These are phyloP conservation scores for Westerdykella aurantiaca DNA, from an alignment of 2,329 filamentous ascomycete species.

Conservation along the genomic window DNA sequence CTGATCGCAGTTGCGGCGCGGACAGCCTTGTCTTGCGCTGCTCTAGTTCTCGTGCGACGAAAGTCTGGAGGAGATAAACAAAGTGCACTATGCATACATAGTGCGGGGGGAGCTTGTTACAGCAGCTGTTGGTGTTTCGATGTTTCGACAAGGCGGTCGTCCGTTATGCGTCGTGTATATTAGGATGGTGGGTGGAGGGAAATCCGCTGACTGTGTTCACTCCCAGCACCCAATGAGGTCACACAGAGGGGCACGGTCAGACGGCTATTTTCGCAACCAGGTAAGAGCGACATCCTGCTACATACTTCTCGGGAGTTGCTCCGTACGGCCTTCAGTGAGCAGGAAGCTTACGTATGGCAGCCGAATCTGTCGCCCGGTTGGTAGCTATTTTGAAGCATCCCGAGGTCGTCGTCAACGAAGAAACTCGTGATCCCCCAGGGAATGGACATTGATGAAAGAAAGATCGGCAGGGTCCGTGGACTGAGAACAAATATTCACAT, in stretches of 20 bases:
- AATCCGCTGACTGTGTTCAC: neutral
- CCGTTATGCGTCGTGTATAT: neutral
- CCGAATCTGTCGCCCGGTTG: too few species aligned
- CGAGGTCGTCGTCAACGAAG: too few species aligned
- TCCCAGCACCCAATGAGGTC: neutral
- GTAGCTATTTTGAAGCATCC: too few species aligned
- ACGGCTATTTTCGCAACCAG: neutral
- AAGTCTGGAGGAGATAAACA: neutral
- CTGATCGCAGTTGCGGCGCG: neutral
- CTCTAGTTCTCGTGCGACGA: neutral
- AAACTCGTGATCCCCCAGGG: too few species aligned
- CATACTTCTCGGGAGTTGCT: too few species aligned
- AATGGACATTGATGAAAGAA: too few species aligned
- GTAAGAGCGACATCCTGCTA: too few species aligned
- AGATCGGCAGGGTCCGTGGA: too few species aligned
- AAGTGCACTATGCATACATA: neutral
- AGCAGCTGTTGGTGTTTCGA: neutral
- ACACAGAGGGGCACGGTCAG: neutral
- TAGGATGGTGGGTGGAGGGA: neutral
- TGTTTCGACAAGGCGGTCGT: neutral
- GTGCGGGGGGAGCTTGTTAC: neutral
- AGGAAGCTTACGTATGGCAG: too few species aligned
- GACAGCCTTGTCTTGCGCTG: neutral
- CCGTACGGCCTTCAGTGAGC: too few species aligned
- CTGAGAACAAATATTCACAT: too few species aligned